phyloP scores from a whole-genome alignment of 106 monocot genomes.

The Allium sativum region DNA sequence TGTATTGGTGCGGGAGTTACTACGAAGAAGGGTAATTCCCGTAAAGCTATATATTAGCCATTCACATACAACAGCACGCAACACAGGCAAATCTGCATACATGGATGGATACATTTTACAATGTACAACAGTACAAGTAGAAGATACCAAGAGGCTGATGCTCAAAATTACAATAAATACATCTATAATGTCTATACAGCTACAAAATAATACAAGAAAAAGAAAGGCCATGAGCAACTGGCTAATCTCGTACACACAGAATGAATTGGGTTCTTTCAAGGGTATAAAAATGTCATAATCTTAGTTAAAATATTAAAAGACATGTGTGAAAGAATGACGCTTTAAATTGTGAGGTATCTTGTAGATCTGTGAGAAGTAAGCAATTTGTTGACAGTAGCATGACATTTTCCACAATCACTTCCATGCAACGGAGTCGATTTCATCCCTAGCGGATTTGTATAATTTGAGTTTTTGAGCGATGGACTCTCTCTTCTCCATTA shows the following conservation, averaged over 20 bases:
- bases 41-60: too few species aligned
- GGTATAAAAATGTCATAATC: not conserved
- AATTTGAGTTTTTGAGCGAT: slow-evolving; percentile 20
- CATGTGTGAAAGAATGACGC: not conserved
- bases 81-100: too few species aligned
- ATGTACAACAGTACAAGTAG: too few species aligned
- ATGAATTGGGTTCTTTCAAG: not conserved
- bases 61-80: too few species aligned
- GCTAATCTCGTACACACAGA: not conserved
- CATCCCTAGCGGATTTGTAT: slow-evolving; percentile 30
- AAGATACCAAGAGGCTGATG: too few species aligned
- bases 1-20: too few species aligned
- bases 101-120: too few species aligned
- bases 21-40: too few species aligned
- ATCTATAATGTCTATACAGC: not conserved
- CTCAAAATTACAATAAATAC: too few species aligned
- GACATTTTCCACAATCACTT: not conserved
- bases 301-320: not conserved
- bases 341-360: too few species aligned
- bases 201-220: not conserved
- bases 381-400: not conserved
- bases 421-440: slow-evolving; percentile 26
- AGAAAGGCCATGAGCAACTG: not conserved
- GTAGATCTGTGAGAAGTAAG: not conserved
- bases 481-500: slow-evolving; percentile 19